Conservation (phyloP, 2,329 filamentous ascomycete genomes). For the Pyrenochaeta sp. region DNA sequence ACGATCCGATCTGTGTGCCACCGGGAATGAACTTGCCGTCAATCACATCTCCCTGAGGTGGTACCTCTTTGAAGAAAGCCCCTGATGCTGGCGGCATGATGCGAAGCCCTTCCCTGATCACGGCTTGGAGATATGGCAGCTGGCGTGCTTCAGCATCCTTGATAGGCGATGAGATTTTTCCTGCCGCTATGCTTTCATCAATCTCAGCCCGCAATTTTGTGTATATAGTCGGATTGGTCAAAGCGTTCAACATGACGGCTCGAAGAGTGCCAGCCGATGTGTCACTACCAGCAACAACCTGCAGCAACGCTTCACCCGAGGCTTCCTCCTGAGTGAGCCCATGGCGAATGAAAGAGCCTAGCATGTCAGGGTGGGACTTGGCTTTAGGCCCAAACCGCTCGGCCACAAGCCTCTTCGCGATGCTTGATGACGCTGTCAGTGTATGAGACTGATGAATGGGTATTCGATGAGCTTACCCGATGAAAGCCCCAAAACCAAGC, state of each 20-base stretch:
- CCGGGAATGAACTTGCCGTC: conserved; percentile 29
- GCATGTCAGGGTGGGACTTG: conserved; percentile 59
- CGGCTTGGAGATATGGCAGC: conserved; percentile 40
- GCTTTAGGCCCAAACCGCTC: conserved; percentile 57
- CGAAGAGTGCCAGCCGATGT: conserved; percentile 64
- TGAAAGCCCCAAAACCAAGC: conserved; percentile 49
- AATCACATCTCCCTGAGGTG: conserved; percentile 24
- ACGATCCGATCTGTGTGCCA: conserved; percentile 31
- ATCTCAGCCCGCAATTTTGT: conserved; percentile 56
- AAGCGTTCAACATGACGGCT: conserved; percentile 59
- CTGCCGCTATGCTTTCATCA: conserved; percentile 44
- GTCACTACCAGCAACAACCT: conserved; percentile 65
- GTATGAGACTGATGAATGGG: not conserved
- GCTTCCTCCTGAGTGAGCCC: conserved; percentile 53
- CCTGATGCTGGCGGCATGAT: conserved; percentile 28
- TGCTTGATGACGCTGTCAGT: conserved; percentile 6
- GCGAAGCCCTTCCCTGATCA: conserved; percentile 43
- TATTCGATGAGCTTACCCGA: conserved; percentile 20
- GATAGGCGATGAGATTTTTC: conserved; percentile 53
- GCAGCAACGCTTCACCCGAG: conserved; percentile 54
- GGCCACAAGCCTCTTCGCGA: conserved; percentile 57
- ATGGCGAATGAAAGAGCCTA: conserved; percentile 59
- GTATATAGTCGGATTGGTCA: conserved; percentile 57
- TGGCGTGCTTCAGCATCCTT: conserved; percentile 23
- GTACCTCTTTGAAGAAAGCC: conserved; percentile 48